Conservation (phyloP, 75 land plant genomes). For the Sequoiadendron giganteum region DNA sequence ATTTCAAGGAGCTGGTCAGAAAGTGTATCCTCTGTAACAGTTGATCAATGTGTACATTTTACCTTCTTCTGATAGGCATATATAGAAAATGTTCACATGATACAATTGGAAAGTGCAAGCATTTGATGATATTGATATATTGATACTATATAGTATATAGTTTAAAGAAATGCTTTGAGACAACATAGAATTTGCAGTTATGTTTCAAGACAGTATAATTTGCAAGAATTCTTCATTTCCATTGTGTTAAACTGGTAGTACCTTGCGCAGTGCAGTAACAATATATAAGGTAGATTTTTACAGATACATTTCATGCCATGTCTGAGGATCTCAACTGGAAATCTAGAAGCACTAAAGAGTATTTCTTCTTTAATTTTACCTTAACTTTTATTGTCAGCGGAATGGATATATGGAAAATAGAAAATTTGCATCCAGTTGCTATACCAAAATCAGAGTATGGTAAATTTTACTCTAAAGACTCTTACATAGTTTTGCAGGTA, state of each 20-base stretch:
- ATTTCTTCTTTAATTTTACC: neutral
- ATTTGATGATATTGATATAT: neutral
- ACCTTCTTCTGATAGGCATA: neutral
- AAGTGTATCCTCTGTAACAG: slow-evolving; percentile 63
- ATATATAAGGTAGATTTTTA: neutral
- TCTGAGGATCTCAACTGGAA: neutral
- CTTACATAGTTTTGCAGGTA: slow-evolving; percentile 42
- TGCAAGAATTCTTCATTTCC: neutral
- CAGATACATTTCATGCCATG: neutral
- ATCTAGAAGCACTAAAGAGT: neutral
- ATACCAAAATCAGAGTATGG: slow-evolving; percentile 33
- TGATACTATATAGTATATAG: neutral
- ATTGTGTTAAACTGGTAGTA: neutral
- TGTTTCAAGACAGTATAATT: neutral
- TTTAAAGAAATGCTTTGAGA: neutral
- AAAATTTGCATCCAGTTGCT: slow-evolving; percentile 32
- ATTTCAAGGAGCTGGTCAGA: slow-evolving; percentile 84
- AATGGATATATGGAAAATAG: slow-evolving; percentile 47
- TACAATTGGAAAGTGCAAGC: neutral
- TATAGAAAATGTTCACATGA: neutral
- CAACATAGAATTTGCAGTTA: neutral
- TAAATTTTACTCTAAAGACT: slow-evolving; percentile 40
- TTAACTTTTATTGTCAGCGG: slow-evolving; percentile 29
- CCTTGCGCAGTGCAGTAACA: neutral
- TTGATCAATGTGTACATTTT: neutral